Evolutionary conservation across 208 protist genomes (phyloP).

Genomic region (Acanthamoeba triangularis): DNA sequence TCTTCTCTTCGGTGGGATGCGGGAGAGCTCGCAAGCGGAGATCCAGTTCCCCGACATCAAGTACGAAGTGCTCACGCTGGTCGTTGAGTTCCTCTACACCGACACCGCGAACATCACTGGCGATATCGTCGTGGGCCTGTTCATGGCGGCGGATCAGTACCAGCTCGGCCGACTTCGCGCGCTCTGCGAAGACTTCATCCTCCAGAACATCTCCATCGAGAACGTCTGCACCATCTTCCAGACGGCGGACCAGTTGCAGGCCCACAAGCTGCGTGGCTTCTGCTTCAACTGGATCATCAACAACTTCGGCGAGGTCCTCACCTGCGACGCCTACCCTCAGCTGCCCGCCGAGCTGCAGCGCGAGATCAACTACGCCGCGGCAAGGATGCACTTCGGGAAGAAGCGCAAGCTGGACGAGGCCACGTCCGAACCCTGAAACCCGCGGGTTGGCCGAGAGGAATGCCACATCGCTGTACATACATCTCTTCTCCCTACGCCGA

Average conservation of each 20-base stretch:
- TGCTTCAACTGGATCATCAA: constrained; percentile 75
- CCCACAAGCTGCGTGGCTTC: constrained; percentile 37
- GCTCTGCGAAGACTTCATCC: constrained; percentile 64
- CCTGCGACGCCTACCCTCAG: constrained; percentile 52
- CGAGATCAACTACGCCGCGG: constrained; percentile 62
- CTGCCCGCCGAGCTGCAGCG: constrained; percentile 20
- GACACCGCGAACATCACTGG: constrained; percentile 57
- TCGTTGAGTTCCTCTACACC: constrained; percentile 64
- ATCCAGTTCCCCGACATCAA: constrained; percentile 57
- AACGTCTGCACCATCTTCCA: constrained; percentile 76
- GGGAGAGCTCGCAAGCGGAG: constrained; percentile 47
- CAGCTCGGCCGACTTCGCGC: constrained; percentile 32
- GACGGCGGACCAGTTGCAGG: constrained; percentile 65
- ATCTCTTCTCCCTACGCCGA: neutral
- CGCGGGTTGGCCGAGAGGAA: neutral
- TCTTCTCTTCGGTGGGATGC: constrained; percentile 52
- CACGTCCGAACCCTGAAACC: neutral
- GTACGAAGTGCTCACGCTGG: constrained; percentile 44
- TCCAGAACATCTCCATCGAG: constrained; percentile 60
- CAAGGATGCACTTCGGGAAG: constrained; percentile 51
- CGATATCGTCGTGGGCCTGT: constrained; percentile 70
- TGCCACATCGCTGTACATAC: neutral
- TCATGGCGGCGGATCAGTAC: constrained; percentile 69
- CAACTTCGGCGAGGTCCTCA: constrained; percentile 62
- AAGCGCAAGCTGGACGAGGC: constrained; percentile 35